These are phyloP conservation scores for Quercus aquifolioides DNA, from an alignment of 306 rosid genomes.

Conservation along the genomic window DNA sequence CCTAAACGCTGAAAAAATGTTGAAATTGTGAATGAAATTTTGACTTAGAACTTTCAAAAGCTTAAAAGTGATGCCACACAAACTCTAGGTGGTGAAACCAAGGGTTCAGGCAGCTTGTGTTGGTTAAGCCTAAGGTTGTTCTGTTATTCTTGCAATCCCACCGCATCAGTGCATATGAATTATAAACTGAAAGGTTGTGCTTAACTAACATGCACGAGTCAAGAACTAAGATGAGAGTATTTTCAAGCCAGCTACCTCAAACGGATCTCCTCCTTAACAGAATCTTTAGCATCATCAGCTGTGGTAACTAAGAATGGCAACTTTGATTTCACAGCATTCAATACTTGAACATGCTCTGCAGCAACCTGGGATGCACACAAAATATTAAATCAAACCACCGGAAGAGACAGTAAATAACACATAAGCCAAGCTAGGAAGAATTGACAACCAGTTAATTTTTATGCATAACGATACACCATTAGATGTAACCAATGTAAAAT, in stretches of 20 bases:
- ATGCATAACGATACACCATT: background rate
- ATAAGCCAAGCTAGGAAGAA: background rate
- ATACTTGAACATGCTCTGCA: conserved; percentile 69
- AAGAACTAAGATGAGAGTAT: conserved; percentile 3
- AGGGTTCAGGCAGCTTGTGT: no score
- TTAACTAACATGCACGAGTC: background rate
- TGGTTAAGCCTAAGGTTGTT: no score
- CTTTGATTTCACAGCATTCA: conserved; percentile 74
- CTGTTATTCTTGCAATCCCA: no score
- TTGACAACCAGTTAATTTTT: background rate
- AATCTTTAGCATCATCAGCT: conserved; percentile 72
- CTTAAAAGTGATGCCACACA: no score
- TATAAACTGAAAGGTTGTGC: background rate
- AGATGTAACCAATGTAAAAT: background rate
- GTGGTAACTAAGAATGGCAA: conserved; percentile 86
- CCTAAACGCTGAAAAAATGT: no score
- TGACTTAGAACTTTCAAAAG: no score
- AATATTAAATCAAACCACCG: background rate
- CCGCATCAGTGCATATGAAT: no score
- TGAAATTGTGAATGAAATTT: no score
- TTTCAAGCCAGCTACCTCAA: conserved; percentile 51
- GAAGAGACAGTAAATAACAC: background rate
- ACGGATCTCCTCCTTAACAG: conserved; percentile 87
- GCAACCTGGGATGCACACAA: conserved; percentile 56
- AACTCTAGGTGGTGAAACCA: no score